Conservation (phyloP, 768 basidiomycete species). For the Xanthoconium stramineum region DNA sequence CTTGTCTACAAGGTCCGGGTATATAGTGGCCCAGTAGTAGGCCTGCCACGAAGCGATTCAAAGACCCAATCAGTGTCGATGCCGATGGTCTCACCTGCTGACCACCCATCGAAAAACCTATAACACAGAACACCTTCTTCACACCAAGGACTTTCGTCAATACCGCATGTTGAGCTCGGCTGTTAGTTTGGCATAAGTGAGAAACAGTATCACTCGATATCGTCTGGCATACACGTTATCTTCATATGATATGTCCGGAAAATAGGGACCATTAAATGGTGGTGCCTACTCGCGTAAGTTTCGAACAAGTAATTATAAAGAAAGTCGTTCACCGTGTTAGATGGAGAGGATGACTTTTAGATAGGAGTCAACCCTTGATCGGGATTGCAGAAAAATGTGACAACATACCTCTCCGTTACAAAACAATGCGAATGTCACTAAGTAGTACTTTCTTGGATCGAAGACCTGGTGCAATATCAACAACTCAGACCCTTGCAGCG, state of each 20-base stretch:
- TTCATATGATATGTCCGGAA: conserved; percentile 53
- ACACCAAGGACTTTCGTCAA: conserved; percentile 46
- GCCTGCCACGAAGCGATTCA: conserved; percentile 31
- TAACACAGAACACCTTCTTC: conserved; percentile 41
- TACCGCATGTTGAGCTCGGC: conserved; percentile 54
- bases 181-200: conserved; percentile 17
- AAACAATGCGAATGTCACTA: conserved; percentile 56
- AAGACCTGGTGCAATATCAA: conserved; percentile 35
- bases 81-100: conserved; percentile 36
- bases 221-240: conserved; percentile 47
- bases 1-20: conserved; percentile 52
- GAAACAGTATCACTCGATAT: not conserved
- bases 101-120: conserved; percentile 61
- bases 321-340: conserved; percentile 46
- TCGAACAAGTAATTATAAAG: not conserved
- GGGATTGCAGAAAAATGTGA: not conserved
- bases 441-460: conserved; percentile 49
- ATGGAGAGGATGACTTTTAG: conserved; percentile 53
- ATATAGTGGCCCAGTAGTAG: conserved; percentile 54
- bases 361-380: too few species aligned
- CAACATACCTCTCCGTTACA: conserved; percentile 53
- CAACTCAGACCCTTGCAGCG: not conserved
- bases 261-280: conserved; percentile 58
- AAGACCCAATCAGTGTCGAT: not conserved
- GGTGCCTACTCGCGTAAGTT: conserved; percentile 35